Percentiles rank a stretch among this genome's conserved stretches.
Conservation (phyloP, 169 alveolate genomes). For the Plasmodium reichenowi region DNA sequence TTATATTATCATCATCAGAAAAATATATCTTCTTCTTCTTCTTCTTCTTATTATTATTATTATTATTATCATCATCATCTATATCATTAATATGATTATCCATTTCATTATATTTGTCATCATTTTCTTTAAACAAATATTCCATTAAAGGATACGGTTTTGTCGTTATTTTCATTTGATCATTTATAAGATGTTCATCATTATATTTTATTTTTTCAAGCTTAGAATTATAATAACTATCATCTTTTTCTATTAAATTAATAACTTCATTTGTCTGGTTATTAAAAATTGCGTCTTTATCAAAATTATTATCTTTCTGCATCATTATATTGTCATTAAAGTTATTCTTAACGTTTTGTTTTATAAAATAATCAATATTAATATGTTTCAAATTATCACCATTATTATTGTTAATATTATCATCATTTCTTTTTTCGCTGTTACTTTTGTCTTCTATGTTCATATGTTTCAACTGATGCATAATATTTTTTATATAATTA, state of each 20-base stretch:
- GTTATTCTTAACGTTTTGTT: background rate
- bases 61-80: background rate
- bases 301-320: background rate
- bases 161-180: background rate
- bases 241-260: background rate
- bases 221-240: background rate
- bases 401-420: background rate
- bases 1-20: conserved; percentile 1
- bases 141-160: conserved; percentile 40
- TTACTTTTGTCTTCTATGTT: background rate
- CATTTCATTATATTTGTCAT: conserved; percentile 4
- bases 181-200: background rate
- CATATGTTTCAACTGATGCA: conserved; percentile 12
- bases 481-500: conserved; percentile 52
- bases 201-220: background rate
- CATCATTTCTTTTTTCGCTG: background rate
- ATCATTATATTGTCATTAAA: background rate
- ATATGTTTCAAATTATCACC: too few relatives aligned
- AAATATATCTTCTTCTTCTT: background rate
- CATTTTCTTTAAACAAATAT: conserved; percentile 34
- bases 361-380: too few relatives aligned
- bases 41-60: background rate
- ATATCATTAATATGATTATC: background rate
- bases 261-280: too few relatives aligned
- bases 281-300: background rate